Percentiles rank a stretch among this genome's conserved stretches.
These are phyloP conservation scores for Austroboletus eburneus DNA, from an alignment of 768 basidiomycete species.

Conservation along the genomic window DNA sequence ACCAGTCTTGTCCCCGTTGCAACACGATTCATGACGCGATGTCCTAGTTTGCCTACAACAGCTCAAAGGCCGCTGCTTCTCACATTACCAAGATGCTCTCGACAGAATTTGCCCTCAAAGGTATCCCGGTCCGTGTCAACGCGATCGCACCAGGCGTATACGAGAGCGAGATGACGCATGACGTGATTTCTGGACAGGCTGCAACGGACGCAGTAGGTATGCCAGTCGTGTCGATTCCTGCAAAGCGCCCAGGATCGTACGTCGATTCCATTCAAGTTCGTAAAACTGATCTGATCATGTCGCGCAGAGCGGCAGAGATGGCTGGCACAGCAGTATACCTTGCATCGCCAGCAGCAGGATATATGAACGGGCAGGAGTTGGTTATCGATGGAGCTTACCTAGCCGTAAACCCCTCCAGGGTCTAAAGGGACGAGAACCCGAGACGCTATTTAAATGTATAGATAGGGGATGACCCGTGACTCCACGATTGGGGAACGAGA, in stretches of 20 bases:
- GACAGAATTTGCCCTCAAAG: slow-evolving; percentile 69
- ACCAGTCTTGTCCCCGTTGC: not conserved
- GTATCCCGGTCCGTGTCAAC: slow-evolving; percentile 66
- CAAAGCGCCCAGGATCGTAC: slow-evolving; percentile 61
- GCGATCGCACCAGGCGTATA: slow-evolving; percentile 75
- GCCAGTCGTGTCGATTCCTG: slow-evolving; percentile 58
- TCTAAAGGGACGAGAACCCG: slow-evolving; percentile 19
- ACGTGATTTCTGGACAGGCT: slow-evolving; percentile 41
- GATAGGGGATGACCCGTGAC: not conserved
- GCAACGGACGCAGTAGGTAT: slow-evolving; percentile 54
- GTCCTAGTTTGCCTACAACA: slow-evolving; percentile 74
- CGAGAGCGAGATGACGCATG: slow-evolving; percentile 71
- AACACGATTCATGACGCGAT: not conserved
- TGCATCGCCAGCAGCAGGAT: slow-evolving; percentile 66
- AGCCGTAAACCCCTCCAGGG: slow-evolving; percentile 63
- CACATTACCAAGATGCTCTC: slow-evolving; percentile 76
- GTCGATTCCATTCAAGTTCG: slow-evolving; percentile 25
- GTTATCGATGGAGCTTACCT: slow-evolving; percentile 72
- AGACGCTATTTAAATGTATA: not conserved
- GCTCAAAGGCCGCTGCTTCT: slow-evolving; percentile 70
- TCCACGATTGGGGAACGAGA: no score
- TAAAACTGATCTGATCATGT: slow-evolving; percentile 3
- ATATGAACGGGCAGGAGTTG: slow-evolving; percentile 76
- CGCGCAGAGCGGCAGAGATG: slow-evolving; percentile 60
- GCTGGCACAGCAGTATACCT: slow-evolving; percentile 76